Base-by-base conservation (phyloP, 768 basidiomycete genomes). In the Amylocystis lapponica region DNA sequence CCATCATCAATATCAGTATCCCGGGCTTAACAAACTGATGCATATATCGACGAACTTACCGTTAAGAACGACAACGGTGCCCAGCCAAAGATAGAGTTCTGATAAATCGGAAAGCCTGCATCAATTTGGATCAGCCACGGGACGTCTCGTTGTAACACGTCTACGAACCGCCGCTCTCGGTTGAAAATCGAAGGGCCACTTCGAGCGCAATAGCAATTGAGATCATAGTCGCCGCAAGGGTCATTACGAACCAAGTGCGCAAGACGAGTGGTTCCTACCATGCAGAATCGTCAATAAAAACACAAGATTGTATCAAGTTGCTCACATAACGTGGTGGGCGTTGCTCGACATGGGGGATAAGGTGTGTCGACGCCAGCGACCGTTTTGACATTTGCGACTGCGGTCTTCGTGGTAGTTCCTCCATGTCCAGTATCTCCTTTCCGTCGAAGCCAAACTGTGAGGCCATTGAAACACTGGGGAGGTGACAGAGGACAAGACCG, bases 41-140 rank as follows among this genome's bases (percentile, higher is more conserved):
- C 39, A 25, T 2, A 16, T 2, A 43, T 9, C 16, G 4, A 57
- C 66, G 32, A 46, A 67, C 77, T 52, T 65, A 71, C 56, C 62
- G 69, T 70, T 31, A 75, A 46, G 47, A 69, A 67, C 25, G 68
- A 62, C 21, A 63, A 64, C 10, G 78, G 78, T 7, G 71, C 68
- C 22, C 75, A 57, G 7, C 63, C 60, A 47, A 83, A 72, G 0
- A 74, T 60, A 51, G 78, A 81, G 32, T 60, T 62, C 25, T 56
- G 37, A 12, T 76, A 75, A 16, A 81, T 77, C 25, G 45, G 26
- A 50, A 78, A 84, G 16, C 82, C 81, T 83, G 48, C 5, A 33
- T n/a, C n/a, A n/a, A n/a, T n/a, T n/a, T n/a, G n/a, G n/a, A n/a
- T n/a, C n/a, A 23, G 31, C 20, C 34, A n/a, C 27, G 19, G 29